Evolutionary conservation across 352 stramenopile genomes (phyloP), one percentile per base, ranked within the genome.

Genomic region (Phytophthora palmivora): DNA sequence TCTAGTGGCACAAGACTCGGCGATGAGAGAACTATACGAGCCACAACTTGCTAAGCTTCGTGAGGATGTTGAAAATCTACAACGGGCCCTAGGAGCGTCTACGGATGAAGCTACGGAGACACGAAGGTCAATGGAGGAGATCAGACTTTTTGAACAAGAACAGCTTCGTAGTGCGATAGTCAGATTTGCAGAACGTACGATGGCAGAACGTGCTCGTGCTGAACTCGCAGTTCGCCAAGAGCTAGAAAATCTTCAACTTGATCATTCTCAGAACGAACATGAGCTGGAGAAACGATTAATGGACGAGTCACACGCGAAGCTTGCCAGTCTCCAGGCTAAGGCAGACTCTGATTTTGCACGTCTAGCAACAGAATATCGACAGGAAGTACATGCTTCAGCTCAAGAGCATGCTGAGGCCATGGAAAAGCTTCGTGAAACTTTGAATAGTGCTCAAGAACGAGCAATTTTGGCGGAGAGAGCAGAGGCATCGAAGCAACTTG

Each of bases 401-500:
- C 45, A 72, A 15, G 28, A 72, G 2, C 72, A 88, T 28, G 55
- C 59, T 2, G 37, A 61, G 3, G 60, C 58, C 0, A 46, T 81
- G 12, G 34, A 69, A 30, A 63, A 62, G n/a, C 57, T 78, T 1
- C 64, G 75, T 24, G 37, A 67, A 10, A 42, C 32, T 15, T 50
- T 82, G 3, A 61, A 70, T 16, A 16, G 9, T 6, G 60, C 63
- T 7, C 70, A 77, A 33, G 53, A 72, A 14, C 55, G 48, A n/a
- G 70, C 79, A 19, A 50, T 84, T 4, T 44, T 82, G 12, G 49
- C 64, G 7, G 51, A 76, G 26, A 70, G 68, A 10, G 41, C 67
- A 0, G 73, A 88, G 9, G 71, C 69, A n/a, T 46, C 63, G 1
- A 65, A 77, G 15, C 59, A 82, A 24, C 36, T 81, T 15, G 65